phyloP scores from a whole-genome alignment of 768 basidiomycete species.

The Boletus rufocinnamomeus region DNA sequence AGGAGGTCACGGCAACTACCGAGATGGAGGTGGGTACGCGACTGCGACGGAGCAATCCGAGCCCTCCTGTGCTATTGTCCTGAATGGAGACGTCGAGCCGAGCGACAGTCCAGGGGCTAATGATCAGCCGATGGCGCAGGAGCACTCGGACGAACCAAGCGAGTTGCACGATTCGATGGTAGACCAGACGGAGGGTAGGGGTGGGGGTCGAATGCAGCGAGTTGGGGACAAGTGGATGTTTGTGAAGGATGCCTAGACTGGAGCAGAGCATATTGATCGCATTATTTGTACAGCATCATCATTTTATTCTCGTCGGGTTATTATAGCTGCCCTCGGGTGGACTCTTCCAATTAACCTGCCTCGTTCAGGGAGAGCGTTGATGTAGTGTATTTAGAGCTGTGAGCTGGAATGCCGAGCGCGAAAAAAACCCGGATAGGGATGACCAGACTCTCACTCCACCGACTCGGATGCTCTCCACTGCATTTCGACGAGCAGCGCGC shows the following conservation, averaged over 20 bases:
- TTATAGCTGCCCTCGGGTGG: too few species aligned
- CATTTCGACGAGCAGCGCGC: slow-evolving; percentile 21
- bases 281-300: slow-evolving; percentile 26
- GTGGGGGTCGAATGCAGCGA: slow-evolving; percentile 64
- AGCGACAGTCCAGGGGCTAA: slow-evolving; percentile 1
- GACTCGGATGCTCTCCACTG: slow-evolving; percentile 21
- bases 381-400: too few species aligned
- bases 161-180: slow-evolving; percentile 1
- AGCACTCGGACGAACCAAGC: slow-evolving; percentile 3
- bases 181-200: slow-evolving; percentile 16
- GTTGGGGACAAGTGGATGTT: slow-evolving; percentile 76
- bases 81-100: slow-evolving; percentile 48
- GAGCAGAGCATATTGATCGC: slow-evolving; percentile 19
- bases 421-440: too few species aligned
- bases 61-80: slow-evolving; percentile 59
- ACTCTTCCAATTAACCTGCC: too few species aligned
- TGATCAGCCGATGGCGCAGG: slow-evolving; percentile 2
- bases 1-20: too few species aligned
- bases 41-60: slow-evolving; percentile 31
- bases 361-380: not conserved
- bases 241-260: slow-evolving; percentile 43
- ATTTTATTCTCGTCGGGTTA: not conserved
- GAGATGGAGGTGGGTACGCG: slow-evolving; percentile 38
- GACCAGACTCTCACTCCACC: not conserved
- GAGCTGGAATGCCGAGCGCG: not conserved